Evolutionary conservation across 164 flowering plant genomes (phyloP), one percentile per base, ranked within the genome.

Genomic region (Vitis rupestris): DNA sequence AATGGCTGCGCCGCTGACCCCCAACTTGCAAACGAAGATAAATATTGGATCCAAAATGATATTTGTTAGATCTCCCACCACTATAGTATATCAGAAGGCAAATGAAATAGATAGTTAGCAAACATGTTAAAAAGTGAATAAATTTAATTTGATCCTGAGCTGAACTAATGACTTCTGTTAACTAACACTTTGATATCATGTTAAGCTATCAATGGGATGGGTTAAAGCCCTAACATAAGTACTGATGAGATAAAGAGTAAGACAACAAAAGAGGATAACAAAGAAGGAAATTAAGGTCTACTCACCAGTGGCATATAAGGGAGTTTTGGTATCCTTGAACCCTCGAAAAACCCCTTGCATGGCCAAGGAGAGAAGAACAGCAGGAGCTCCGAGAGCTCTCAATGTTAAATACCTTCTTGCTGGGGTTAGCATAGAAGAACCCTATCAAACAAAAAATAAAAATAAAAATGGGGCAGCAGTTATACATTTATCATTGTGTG

Each of bases 1-100:
- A 75, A 96, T 84, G 72, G 99, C 98, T 13, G 99, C 99, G 75
- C 99, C 99, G 67, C 84, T 77, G 61, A 96, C 93, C 3, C 97
- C 97, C 75, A 87, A 14, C 11, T 61, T 71, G 70, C 78, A 84
- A 23, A 63, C 78, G 66, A 89, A 93, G 49, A 96, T 96, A 49
- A 96, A 76, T 63, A 96, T 85, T 5, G 97, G 94, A 53, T 96
- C 99, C 78, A 96, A 73, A 48, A 90, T 78, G 57, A 93, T 84
- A 66, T 96, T 96, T 69, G 82, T 54, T 47, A 82, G 49, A 77
- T 93, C 97, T 63, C 97, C 97, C 5, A 73, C 85, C 65, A 93
- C 99, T 96, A 69, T 37, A 75, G 7, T 7, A 49, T 50, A 27
- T 62, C 53, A 30, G 61, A 0, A 47, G 29, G 51, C 55, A 61